Base-by-base conservation (phyloP, 2,329 filamentous ascomycete genomes). In the Exophiala phaeomuriformis region DNA sequence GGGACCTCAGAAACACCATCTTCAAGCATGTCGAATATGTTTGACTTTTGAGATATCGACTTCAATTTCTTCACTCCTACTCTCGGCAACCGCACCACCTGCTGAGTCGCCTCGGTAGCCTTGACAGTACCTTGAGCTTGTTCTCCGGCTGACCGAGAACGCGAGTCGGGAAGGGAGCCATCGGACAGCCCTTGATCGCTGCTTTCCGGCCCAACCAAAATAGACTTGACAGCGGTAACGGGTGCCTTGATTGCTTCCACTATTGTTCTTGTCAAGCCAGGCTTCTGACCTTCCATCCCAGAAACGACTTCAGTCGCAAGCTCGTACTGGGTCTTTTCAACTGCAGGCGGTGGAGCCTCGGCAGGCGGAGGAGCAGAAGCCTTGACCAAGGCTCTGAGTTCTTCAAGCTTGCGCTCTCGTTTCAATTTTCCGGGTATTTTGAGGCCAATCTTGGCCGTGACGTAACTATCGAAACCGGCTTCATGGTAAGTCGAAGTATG, bases 391-490 rank as follows among this genome's bases (percentile, higher is more conserved):
- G 35, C 39, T 51, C 47, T 46, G 46, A 56, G 5, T 64, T 64
- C 29, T 66, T 58, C 19, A 19, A 19, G 19, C 19, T 19, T 57
- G 66, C 67, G n/a, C n/a, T 60, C 57, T 52, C 57, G 44, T 45
- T 55, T 55, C 41, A 63, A 46, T 49, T 61, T 66, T 30, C 75
- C 70, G 5, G 78, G 75, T 2, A 84, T 69, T 50, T 76, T 75
- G 48, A 83, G 72, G 59, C 81, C 77, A 29, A 82, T 71, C 51
- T 77, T 75, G 2, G 80, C 81, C 0, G 81, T 82, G 27, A 83
- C 69, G 55, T 79, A 73, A 65, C 79, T 82, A 64, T 84, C 81
- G 58, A 79, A 84, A 5, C 81, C 81, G 10, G 81, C 81, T 67
- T 84, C 81, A 53, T 84, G 81, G 53, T 75, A 28, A 64, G 58